These are phyloP conservation scores for Tolypocladium paradoxum DNA, from an alignment of 2,329 filamentous ascomycete genomes.

Conservation along the genomic window DNA sequence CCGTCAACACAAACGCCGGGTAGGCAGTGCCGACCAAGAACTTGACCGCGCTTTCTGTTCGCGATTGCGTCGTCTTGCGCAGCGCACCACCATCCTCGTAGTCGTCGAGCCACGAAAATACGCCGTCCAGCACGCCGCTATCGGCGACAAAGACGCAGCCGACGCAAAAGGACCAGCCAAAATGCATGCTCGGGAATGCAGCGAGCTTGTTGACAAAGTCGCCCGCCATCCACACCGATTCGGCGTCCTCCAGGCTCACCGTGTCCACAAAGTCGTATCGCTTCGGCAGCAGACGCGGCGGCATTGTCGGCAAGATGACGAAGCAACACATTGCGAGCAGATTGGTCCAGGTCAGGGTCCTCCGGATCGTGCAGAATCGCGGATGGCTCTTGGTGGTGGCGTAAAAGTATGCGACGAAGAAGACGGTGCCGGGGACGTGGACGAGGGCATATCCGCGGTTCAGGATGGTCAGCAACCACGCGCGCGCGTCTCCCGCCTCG, in stretches of 20 bases:
- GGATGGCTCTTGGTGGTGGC: constrained; percentile 53
- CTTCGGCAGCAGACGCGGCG: constrained; percentile 49
- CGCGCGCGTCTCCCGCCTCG: constrained; percentile 20
- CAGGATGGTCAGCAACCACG: constrained; percentile 46
- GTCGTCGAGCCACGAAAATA: constrained; percentile 8
- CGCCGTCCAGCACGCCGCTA: constrained; percentile 33
- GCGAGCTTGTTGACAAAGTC: constrained; percentile 46
- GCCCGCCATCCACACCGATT: constrained; percentile 56
- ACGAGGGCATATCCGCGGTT: constrained; percentile 69
- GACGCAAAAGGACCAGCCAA: constrained; percentile 43
- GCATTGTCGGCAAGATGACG: constrained; percentile 55
- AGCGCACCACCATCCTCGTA: not conserved
- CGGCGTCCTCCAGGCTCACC: constrained; percentile 36
- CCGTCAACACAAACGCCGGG: constrained; percentile 52
- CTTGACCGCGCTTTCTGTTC: constrained; percentile 28
- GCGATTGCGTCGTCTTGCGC: not conserved
- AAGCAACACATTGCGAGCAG: constrained; percentile 50
- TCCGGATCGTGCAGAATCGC: constrained; percentile 28
- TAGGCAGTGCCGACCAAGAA: constrained; percentile 47
- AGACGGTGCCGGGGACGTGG: constrained; percentile 66
- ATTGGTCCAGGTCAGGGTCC: constrained; percentile 51
- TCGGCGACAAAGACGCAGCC: constrained; percentile 40
- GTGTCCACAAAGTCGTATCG: constrained; percentile 52
- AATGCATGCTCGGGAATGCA: constrained; percentile 47
- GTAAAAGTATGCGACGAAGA: constrained; percentile 59